Percentiles rank a stretch among this genome's conserved stretches.
Evolutionary conservation across 257 asterid genomes (phyloP).

Genomic region (Plectranthus barbatus): DNA sequence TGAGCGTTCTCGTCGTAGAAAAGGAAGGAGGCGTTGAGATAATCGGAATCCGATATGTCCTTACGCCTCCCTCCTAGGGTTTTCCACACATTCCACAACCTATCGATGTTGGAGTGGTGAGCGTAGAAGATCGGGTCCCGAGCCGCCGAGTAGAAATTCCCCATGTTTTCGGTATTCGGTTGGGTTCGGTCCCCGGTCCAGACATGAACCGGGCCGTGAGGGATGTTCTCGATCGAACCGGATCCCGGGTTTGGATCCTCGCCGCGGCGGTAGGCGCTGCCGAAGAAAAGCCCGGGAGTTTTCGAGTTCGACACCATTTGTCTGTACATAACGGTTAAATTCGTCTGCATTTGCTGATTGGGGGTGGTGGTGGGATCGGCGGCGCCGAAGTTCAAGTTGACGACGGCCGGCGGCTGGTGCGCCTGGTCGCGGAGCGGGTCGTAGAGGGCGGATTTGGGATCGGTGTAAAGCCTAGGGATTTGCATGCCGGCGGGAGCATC

Average conservation of each 20-base stretch:
- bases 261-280: constrained; percentile 58
- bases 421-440: constrained; percentile 45
- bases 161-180: constrained; percentile 65
- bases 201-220: constrained; percentile 60
- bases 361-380: constrained; percentile 8
- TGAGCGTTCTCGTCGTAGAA: constrained; percentile 67
- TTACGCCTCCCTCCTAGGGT: constrained; percentile 53
- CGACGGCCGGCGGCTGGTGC: constrained; percentile 58
- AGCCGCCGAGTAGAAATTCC: constrained; percentile 75
- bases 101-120: too few relatives aligned
- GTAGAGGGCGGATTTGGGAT: constrained; percentile 38
- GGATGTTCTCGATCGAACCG: constrained; percentile 63
- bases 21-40: too few relatives aligned
- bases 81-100: constrained; percentile 72
- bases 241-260: constrained; percentile 51
- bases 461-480: constrained; percentile 42
- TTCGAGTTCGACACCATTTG: constrained; percentile 63
- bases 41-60: constrained; percentile 58
- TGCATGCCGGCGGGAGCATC: constrained; percentile 60
- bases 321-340: constrained; percentile 59
- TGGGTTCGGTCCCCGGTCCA: constrained; percentile 77
- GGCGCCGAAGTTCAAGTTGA: constrained; percentile 54
- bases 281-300: constrained; percentile 49
- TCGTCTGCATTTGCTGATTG: constrained; percentile 25
- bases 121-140: constrained; percentile 80